A percentile compares a stretch with the other conserved stretches of the same genome.
Evolutionary conservation across 139 green algal genomes (phyloP).

Genomic region (Ettlia oleoabundans): DNA sequence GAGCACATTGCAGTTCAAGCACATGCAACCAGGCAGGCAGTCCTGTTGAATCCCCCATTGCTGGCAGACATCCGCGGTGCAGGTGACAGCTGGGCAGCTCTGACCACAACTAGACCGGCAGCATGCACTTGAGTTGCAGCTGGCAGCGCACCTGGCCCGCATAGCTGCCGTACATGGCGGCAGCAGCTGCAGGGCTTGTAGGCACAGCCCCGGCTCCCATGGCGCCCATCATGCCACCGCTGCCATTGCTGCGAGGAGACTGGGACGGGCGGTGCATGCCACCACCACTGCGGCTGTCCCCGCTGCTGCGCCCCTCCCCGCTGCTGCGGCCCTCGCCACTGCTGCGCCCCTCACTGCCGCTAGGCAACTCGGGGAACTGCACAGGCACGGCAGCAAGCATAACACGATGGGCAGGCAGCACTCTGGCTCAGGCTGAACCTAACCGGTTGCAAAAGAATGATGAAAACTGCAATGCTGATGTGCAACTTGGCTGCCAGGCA

Average conservation of each 20-base stretch:
- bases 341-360: neutral
- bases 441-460: no score
- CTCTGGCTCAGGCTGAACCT: no score
- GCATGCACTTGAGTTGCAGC: no score
- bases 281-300: neutral
- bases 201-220: neutral
- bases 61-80: no score
- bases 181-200: slow-evolving; percentile 1
- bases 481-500: no score
- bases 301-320: neutral
- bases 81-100: no score
- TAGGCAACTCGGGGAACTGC: slow-evolving; percentile 51
- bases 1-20: no score
- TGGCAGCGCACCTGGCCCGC: slow-evolving; percentile 12
- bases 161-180: slow-evolving; percentile 12
- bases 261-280: neutral
- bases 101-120: no score
- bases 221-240: slow-evolving; percentile 7
- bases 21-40: no score
- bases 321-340: slow-evolving; percentile 8
- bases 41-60: no score
- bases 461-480: no score
- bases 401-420: neutral
- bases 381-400: no score
- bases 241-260: slow-evolving; percentile 24